Percentiles rank a stretch among this genome's conserved stretches.
phyloP scores from a whole-genome alignment of 2,329 filamentous ascomycete species.

The Fusarium begoniae region DNA sequence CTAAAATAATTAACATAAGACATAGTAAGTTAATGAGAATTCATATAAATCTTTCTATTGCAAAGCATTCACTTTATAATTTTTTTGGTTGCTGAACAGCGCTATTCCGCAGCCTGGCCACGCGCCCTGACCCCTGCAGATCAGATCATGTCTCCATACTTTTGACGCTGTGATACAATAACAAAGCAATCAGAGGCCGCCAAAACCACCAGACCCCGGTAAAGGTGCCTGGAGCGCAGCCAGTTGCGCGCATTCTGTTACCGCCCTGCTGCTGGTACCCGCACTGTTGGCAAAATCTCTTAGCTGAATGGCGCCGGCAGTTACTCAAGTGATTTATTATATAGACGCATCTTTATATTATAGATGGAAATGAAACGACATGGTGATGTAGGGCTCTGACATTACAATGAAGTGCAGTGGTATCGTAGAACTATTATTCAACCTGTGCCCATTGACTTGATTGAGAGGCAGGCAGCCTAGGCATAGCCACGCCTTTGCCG shows the following conservation, averaged over 20 bases:
- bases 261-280: background rate
- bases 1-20: too few species aligned
- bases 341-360: background rate
- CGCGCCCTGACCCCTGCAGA: background rate
- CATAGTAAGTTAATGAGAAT: too few species aligned
- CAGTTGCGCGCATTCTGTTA: background rate
- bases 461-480: background rate
- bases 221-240: background rate
- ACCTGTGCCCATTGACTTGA: background rate
- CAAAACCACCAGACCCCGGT: background rate
- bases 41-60: too few species aligned
- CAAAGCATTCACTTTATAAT: too few species aligned
- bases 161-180: background rate
- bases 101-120: background rate
- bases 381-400: background rate
- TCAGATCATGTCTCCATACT: background rate
- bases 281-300: background rate
- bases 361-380: fast-evolving
- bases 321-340: background rate
- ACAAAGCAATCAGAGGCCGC: background rate
- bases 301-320: background rate
- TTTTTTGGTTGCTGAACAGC: too few species aligned
- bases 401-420: too few species aligned
- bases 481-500: background rate
- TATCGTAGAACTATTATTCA: too few species aligned